Base-by-base conservation (phyloP, 2,329 filamentous ascomycete species). In the Arthrobotrys sinensis region DNA sequence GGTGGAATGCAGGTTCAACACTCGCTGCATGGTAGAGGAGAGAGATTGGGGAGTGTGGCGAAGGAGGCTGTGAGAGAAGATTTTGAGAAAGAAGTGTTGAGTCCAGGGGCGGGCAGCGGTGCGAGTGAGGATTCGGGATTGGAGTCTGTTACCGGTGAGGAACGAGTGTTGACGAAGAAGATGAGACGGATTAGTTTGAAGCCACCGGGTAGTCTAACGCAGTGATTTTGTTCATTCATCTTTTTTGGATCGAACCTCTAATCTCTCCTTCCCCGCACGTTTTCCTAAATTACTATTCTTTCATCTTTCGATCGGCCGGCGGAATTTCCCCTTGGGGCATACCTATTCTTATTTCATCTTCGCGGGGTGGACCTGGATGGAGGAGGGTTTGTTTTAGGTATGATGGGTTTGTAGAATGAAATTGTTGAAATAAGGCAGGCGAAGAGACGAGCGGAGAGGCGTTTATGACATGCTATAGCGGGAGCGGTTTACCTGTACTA, bases 111-210 rank as follows among this genome's bases (percentile, higher is more conserved):
- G 32, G 46, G 65, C 34, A 71, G 50, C 36, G 72, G 46, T 16
- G 53, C 45, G 43, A 55, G 63, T 36, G 48, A 66, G 21, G 55
- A 73, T 60, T 73, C 60, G 16, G 66, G 57, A 43, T 38, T 64
- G 43, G 63, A 62, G 52, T 53, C 62, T 16, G 50, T 62, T 53
- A 80, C 68, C 63, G 76, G 73, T 67, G 75, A 78, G 50, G 79
- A 81, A 79, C 80, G 80, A 80, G 66, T 75, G 52, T 81, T 82
- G 80, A 80, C 81, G 81, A 82, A 82, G 81, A 81, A 81, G 79
- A 81, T 82, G 76, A 71, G 81, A 76, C 79, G 80, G 68, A 77
- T 82, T 80, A 82, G 81, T 81, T 70, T 82, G 66, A 82, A 80
- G 80, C 73, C 79, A 72, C 24, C 64, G 16, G 52, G 32, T 57